A percentile compares a stretch with the other conserved stretches of the same genome.
phyloP scores from a whole-genome alignment of 1,284 basidiomycete genomes.

The Puccinia triticina region DNA sequence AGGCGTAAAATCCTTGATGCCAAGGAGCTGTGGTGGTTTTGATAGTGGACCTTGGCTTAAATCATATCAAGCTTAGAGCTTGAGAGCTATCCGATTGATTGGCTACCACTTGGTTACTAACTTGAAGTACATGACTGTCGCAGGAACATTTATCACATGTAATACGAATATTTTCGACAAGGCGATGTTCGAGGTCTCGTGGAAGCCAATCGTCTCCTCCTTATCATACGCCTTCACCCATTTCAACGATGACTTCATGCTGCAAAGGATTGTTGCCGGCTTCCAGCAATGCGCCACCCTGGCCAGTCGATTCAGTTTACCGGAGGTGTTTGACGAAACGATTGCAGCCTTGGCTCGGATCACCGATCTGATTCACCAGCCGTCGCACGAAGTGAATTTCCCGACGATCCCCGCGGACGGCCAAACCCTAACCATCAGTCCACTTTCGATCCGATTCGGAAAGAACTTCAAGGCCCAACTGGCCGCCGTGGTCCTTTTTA shows the following conservation, averaged over 20 bases:
- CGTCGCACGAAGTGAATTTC: slow-evolving; percentile 67
- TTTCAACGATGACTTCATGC: slow-evolving; percentile 94
- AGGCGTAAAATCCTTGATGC: background rate
- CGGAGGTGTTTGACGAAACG: slow-evolving; percentile 95
- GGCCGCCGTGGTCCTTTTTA: slow-evolving; percentile 95
- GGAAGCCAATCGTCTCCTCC: slow-evolving; percentile 87
- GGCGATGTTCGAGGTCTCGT: slow-evolving; percentile 87
- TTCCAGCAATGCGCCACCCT: slow-evolving; percentile 94
- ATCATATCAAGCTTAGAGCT: background rate
- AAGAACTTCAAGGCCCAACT: slow-evolving; percentile 94
- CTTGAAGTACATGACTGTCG: background rate
- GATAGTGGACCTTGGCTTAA: too few relatives aligned
- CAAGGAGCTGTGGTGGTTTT: background rate
- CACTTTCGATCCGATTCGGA: slow-evolving; percentile 88
- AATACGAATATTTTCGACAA: slow-evolving; percentile 80
- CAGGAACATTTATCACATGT: slow-evolving; percentile 77
- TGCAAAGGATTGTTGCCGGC: slow-evolving; percentile 89
- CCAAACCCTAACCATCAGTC: slow-evolving; percentile 84
- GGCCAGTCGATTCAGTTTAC: slow-evolving; percentile 82
- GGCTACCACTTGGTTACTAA: background rate
- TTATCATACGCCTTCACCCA: slow-evolving; percentile 77
- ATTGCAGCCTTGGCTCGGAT: slow-evolving; percentile 82
- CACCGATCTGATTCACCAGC: slow-evolving; percentile 55
- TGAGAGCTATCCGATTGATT: background rate
- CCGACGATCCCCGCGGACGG: slow-evolving; percentile 91